Conservation (phyloP, 2,329 filamentous ascomycete species). For the Alternaria brassicae region DNA sequence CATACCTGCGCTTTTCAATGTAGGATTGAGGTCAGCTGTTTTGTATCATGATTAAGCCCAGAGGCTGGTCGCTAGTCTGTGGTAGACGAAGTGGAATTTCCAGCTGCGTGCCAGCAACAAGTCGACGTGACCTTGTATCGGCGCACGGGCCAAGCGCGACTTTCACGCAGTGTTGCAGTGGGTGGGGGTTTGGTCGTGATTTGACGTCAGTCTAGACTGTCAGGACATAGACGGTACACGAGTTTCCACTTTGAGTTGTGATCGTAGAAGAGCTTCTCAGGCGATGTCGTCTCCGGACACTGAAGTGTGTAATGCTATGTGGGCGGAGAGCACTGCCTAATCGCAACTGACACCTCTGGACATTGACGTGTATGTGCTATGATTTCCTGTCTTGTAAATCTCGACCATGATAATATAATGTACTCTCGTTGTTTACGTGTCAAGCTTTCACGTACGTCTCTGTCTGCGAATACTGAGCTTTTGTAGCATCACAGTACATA, state of each 20-base stretch:
- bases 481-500: too few species aligned
- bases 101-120: background rate
- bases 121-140: background rate
- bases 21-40: background rate
- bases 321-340: too few species aligned
- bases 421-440: too few species aligned
- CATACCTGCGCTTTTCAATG: background rate
- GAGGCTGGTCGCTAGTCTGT: background rate
- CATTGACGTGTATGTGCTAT: too few species aligned
- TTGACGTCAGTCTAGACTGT: background rate
- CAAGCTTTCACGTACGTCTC: too few species aligned
- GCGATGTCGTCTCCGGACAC: too few species aligned
- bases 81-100: background rate
- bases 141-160: background rate
- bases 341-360: too few species aligned
- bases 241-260: background rate
- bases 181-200: background rate
- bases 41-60: background rate
- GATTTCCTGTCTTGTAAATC: too few species aligned
- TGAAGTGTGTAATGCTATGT: too few species aligned
- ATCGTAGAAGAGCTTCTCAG: too few species aligned
- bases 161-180: background rate
- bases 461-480: too few species aligned
- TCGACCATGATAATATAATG: rapidly evolving
- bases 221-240: background rate